These are phyloP conservation scores for Boletus reticulatus DNA, from an alignment of 768 basidiomycete genomes.

Conservation along the genomic window DNA sequence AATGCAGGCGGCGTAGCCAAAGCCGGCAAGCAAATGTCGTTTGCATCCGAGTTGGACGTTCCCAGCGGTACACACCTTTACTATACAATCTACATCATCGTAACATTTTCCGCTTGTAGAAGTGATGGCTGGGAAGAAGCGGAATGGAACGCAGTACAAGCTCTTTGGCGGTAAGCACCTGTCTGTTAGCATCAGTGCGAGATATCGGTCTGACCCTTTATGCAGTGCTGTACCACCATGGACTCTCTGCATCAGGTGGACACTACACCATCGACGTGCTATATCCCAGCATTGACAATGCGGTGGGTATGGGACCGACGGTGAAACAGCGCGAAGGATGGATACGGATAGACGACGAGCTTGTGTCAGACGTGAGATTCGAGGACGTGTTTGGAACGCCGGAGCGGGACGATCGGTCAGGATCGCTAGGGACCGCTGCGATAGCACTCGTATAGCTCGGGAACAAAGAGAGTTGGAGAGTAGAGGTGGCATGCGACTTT, in stretches of 20 bases:
- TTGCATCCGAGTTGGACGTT: slow-evolving; percentile 76
- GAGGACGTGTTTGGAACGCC: slow-evolving; percentile 67
- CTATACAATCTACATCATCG: accelerated
- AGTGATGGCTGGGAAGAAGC: slow-evolving; percentile 52
- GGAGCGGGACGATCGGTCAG: slow-evolving; percentile 59
- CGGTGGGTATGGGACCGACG: slow-evolving; percentile 9
- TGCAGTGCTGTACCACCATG: slow-evolving; percentile 90
- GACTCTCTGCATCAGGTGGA: slow-evolving; percentile 83
- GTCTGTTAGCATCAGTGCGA: background rate
- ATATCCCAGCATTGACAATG: slow-evolving; percentile 61
- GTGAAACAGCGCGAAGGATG: slow-evolving; percentile 59
- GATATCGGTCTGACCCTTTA: background rate
- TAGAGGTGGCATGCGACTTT: too few relatives aligned
- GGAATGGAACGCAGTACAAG: slow-evolving; percentile 60
- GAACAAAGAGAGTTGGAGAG: background rate
- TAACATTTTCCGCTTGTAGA: slow-evolving; percentile 36
- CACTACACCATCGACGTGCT: slow-evolving; percentile 94
- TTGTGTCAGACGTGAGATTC: slow-evolving; percentile 65
- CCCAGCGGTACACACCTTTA: slow-evolving; percentile 47
- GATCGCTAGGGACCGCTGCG: too few relatives aligned
- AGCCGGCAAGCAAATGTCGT: slow-evolving; percentile 76
- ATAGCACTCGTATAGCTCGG: too few relatives aligned
- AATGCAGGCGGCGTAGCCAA: slow-evolving; percentile 78
- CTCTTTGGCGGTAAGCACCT: slow-evolving; percentile 72
- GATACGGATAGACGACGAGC: slow-evolving; percentile 94